These are phyloP conservation scores for Henningerozyma blattae DNA, from an alignment of 805 yeast species.

Conservation along the genomic window DNA sequence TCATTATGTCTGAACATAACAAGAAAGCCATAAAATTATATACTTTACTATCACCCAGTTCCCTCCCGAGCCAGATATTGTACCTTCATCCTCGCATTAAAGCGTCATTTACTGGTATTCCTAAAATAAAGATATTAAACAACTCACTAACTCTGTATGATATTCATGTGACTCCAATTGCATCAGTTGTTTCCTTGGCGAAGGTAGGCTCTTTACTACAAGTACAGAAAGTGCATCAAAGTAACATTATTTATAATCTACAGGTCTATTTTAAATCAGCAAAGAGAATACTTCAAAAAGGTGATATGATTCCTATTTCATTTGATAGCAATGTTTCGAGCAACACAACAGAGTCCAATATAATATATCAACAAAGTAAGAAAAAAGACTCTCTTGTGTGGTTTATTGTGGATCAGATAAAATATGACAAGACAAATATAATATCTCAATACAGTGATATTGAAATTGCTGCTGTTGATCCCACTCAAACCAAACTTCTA, in stretches of 20 bases:
- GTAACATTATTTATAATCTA: slow-evolving; percentile 40
- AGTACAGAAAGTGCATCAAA: slow-evolving; percentile 19
- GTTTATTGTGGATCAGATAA: slow-evolving; percentile 56
- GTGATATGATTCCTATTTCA: slow-evolving; percentile 66
- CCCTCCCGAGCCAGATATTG: slow-evolving; percentile 4
- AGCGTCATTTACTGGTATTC: slow-evolving; percentile 7
- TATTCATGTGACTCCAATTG: slow-evolving; percentile 8
- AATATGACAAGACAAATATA: slow-evolving; percentile 6
- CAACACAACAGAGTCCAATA: slow-evolving; percentile 6
- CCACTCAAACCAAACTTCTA: slow-evolving; percentile 53
- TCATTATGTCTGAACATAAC: slow-evolving; percentile 3
- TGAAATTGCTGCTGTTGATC: slow-evolving; percentile 48
- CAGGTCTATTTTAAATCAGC: slow-evolving; percentile 47
- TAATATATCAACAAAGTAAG: neutral
- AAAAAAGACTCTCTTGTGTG: slow-evolving; percentile 68
- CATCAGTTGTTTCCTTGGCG: slow-evolving; percentile 14
- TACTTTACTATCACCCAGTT: slow-evolving; percentile 15
- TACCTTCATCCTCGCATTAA: slow-evolving; percentile 18
- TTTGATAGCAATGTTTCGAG: slow-evolving; percentile 35
- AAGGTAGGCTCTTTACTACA: slow-evolving; percentile 19
- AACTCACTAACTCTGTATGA: slow-evolving; percentile 1
- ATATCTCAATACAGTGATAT: neutral
- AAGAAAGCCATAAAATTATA: slow-evolving; percentile 10
- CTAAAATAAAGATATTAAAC: slow-evolving; percentile 3
- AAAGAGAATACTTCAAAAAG: slow-evolving; percentile 45